Conservation (phyloP, 495 filamentous ascomycete genomes). For the Opeltia flavorubescens region DNA sequence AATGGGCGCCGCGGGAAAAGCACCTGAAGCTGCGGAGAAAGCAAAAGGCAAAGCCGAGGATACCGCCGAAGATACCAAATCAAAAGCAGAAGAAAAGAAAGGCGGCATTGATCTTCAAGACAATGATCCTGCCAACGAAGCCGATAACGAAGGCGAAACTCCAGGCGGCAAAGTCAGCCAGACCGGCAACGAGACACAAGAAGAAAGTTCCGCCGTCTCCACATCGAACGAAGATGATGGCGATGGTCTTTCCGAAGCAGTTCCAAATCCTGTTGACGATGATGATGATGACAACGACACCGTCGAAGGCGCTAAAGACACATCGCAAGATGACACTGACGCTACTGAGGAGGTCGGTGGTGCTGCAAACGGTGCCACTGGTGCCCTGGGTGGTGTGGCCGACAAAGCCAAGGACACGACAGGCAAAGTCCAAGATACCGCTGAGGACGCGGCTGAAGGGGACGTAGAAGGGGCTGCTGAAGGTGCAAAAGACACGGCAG, state of each 20-base stretch:
- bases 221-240: constrained; percentile 20
- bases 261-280: constrained; percentile 18
- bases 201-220: constrained; percentile 17
- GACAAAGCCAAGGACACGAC: constrained; percentile 14
- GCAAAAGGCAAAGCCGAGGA: constrained; percentile 20
- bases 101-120: constrained; percentile 15
- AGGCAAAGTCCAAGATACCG: constrained; percentile 8
- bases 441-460: constrained; percentile 5
- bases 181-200: constrained; percentile 18
- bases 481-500: constrained; percentile 7
- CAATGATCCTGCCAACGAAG: constrained; percentile 22
- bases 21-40: constrained; percentile 8
- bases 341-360: neutral
- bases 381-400: neutral
- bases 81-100: constrained; percentile 17
- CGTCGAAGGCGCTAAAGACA: constrained; percentile 23
- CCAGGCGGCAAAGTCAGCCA: constrained; percentile 18
- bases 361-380: constrained; percentile 5
- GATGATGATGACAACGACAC: constrained; percentile 20
- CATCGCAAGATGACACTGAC: constrained; percentile 12
- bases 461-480: constrained; percentile 6
- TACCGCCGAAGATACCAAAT: constrained; percentile 13
- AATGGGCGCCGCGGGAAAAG: constrained; percentile 6
- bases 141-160: constrained; percentile 16
- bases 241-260: constrained; percentile 17